Evolutionary conservation across 2,329 filamentous ascomycete species (phyloP).

Genomic region (Magnaporthiopsis incrustans): DNA sequence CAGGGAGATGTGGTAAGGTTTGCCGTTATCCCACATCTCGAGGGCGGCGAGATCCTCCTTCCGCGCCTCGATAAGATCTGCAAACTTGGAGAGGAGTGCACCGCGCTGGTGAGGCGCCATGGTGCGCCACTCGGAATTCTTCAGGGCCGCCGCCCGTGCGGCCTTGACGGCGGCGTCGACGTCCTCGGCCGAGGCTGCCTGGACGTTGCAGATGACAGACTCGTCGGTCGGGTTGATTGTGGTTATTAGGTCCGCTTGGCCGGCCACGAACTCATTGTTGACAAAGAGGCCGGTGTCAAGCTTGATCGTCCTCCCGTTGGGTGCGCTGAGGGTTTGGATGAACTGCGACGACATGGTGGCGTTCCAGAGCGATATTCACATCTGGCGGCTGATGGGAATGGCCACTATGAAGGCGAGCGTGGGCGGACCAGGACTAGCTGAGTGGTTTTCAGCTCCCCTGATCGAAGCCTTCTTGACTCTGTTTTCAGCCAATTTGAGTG

Average conservation of each 20-base stretch:
- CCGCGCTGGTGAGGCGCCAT: constrained; percentile 21
- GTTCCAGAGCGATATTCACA: too few relatives aligned
- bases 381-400: too few relatives aligned
- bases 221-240: constrained; percentile 9
- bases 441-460: too few relatives aligned
- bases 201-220: constrained; percentile 9
- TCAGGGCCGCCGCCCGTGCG: constrained; percentile 10
- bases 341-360: too few relatives aligned
- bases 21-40: constrained; percentile 79
- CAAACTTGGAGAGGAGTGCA: constrained; percentile 34
- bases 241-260: constrained; percentile 7
- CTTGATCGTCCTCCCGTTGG: constrained; percentile 9
- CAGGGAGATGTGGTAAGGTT: constrained; percentile 59
- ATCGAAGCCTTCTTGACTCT: too few relatives aligned
- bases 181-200: constrained; percentile 11
- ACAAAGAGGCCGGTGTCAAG: constrained; percentile 12
- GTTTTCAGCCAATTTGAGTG: too few relatives aligned
- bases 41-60: constrained; percentile 31
- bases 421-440: too few relatives aligned
- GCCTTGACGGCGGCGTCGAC: too few relatives aligned
- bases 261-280: constrained; percentile 11
- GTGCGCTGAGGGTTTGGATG: constrained; percentile 2
- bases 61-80: constrained; percentile 31
- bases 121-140: constrained; percentile 10
- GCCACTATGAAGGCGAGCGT: too few relatives aligned